Evolutionary conservation across 192 early-diverging fungal genomes (phyloP), one percentile per base, ranked within the genome.

Genomic region (Coemansia sp.): DNA sequence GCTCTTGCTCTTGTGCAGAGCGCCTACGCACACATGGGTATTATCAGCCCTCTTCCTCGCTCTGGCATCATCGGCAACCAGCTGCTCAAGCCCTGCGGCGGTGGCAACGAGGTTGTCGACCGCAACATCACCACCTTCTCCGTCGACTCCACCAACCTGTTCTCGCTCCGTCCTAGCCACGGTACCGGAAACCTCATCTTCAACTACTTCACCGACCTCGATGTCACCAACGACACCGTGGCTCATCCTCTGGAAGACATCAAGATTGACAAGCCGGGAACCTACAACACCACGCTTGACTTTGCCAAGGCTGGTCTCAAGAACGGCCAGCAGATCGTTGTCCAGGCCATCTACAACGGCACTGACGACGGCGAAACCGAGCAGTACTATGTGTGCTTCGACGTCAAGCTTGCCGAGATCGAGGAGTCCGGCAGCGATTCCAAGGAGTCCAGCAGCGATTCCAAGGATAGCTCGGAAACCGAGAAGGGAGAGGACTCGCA

Each of bases 281-380:
- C 58, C 25, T 78, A 78, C 58, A 60, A 58, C 10, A 73, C 67
- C n/a, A 53, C 60, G 1, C 22, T 78, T 32, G 58, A 68, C 32
- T 78, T 78, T 65, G 58, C 64, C 52, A 58, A 65, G 49, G 60
- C 67, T 50, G 63, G 63, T 18, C 75, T 78, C 55, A 72, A 72
- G 51, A 55, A 49, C 57, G 75, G 75, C 42, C 64, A 79, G 54
- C 32, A 53, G 23, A 79, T 79, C 27, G 76, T 79, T 10, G 76
- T 79, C 8, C 76, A 79, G 54, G 76, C 76, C 18, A 64, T 79
- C 61, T 73, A 67, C 64, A 79, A 79, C 61, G 71, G 64, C 39
- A 79, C 76, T 14, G 68, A 69, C 30, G 36, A 51, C 0, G 68
- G 64, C 60, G 48, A 61, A 42, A 73, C 64, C 16, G 71, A 70